Percentiles rank a stretch among this genome's conserved stretches.
phyloP scores from a whole-genome alignment of 345 rosid genomes.

The Reutealis trisperma region DNA sequence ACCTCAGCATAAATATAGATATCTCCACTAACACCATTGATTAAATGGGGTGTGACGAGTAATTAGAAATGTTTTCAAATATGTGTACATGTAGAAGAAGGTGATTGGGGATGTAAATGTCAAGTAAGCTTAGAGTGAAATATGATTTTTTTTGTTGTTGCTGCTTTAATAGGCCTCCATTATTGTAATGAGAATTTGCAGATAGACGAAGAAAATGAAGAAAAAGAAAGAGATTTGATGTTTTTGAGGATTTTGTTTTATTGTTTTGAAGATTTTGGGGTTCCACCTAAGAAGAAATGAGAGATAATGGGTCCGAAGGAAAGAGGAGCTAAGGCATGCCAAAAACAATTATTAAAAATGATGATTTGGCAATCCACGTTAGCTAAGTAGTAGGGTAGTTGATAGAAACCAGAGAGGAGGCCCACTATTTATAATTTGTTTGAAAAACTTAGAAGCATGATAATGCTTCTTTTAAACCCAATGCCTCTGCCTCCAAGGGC shows the following conservation, averaged over 20 bases:
- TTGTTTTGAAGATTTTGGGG: not conserved
- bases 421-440: too few species aligned
- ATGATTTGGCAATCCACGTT: too few species aligned
- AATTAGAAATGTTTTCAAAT: conserved; percentile 16
- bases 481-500: too few species aligned
- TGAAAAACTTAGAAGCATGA: too few species aligned
- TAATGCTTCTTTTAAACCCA: too few species aligned
- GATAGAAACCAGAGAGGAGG: too few species aligned
- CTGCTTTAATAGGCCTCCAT: conserved; percentile 2
- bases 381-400: too few species aligned
- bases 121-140: conserved; percentile 35
- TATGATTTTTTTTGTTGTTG: conserved; percentile 21
- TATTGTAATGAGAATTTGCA: not conserved
- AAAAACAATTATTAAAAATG: too few species aligned
- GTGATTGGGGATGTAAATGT: too few species aligned
- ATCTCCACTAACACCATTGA: conserved; percentile 62
- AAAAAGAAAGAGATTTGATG: too few species aligned
- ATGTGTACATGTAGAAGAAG: conserved; percentile 29
- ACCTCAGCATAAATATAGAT: conserved; percentile 62
- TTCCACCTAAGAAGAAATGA: conserved; percentile 11
- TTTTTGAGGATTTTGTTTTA: conserved; percentile 1
- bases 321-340: too few species aligned
- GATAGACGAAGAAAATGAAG: not conserved
- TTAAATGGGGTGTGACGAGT: conserved; percentile 34
- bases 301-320: not conserved